phyloP scores from a whole-genome alignment of 495 filamentous ascomycete species.

The Hypoxylon cercidicola region DNA sequence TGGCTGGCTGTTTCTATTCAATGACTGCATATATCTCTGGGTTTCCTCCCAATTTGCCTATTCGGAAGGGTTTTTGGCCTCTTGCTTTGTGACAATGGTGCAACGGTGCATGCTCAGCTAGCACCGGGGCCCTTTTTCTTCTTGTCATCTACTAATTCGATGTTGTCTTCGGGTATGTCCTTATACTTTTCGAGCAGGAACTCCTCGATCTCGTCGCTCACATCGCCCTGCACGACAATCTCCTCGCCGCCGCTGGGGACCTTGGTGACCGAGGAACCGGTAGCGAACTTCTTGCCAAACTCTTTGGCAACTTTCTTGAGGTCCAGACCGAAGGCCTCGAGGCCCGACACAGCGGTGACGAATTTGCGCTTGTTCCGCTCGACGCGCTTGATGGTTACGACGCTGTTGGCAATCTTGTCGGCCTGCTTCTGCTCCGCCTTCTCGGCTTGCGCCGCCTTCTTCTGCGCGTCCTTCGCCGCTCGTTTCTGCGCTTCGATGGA shows the following conservation, averaged over 20 bases:
- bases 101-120: constrained; percentile 17
- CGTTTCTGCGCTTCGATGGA: constrained; percentile 90
- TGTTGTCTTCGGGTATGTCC: constrained; percentile 89
- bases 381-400: constrained; percentile 92
- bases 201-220: constrained; percentile 93
- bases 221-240: constrained; percentile 97
- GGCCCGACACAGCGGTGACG: constrained; percentile 87
- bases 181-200: constrained; percentile 87
- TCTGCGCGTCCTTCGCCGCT: constrained; percentile 91
- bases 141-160: constrained; percentile 93
- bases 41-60: neutral
- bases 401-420: constrained; percentile 78
- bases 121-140: constrained; percentile 75
- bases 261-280: constrained; percentile 92
- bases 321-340: constrained; percentile 91
- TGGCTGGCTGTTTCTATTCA: constrained; percentile 27
- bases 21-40: constrained; percentile 6
- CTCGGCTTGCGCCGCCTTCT: constrained; percentile 93
- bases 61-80: neutral
- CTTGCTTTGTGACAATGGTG: constrained; percentile 22
- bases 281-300: constrained; percentile 92
- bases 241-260: constrained; percentile 86
- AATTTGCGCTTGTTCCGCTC: constrained; percentile 98
- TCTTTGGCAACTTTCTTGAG: constrained; percentile 93
- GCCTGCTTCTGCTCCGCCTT: constrained; percentile 81